Evolutionary conservation across 2,329 filamentous ascomycete genomes (phyloP).

Genomic region (Clarireedia hainanense): DNA sequence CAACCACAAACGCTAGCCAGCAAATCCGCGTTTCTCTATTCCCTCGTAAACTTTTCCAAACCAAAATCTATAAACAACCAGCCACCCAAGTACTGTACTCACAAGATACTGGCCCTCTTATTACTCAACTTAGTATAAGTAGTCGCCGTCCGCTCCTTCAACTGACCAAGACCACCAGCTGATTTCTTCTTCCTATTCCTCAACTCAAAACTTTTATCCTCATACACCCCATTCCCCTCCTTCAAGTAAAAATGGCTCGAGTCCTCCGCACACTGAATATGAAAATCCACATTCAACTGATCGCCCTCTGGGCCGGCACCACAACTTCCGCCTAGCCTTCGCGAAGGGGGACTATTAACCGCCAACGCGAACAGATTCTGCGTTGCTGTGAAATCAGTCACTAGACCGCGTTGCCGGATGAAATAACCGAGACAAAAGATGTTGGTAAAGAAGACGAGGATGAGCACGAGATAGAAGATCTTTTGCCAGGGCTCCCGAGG

Average conservation of each 20-base stretch:
- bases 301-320: constrained; percentile 41
- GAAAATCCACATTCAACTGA: constrained; percentile 33
- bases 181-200: constrained; percentile 10
- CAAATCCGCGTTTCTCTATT: too few species aligned
- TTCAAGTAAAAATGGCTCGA: constrained; percentile 47
- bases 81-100: too few species aligned
- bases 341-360: constrained; percentile 53
- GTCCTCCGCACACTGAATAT: constrained; percentile 37
- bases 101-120: constrained; percentile 12
- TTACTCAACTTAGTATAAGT: constrained; percentile 20
- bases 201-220: background rate
- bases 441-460: constrained; percentile 60
- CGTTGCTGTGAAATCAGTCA: constrained; percentile 74
- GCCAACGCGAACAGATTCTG: constrained; percentile 67
- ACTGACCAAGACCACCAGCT: too few species aligned
- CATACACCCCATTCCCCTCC: constrained; percentile 21
- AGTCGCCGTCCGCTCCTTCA: constrained; percentile 5
- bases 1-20: too few species aligned
- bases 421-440: constrained; percentile 56
- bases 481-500: constrained; percentile 52
- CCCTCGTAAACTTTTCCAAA: background rate
- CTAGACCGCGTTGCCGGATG: constrained; percentile 45
- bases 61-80: background rate
- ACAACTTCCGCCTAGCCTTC: constrained; percentile 45
- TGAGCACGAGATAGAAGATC: constrained; percentile 59